These are phyloP conservation scores for Artemisia argyi DNA, from an alignment of 129 eudicot genomes.

Conservation along the genomic window DNA sequence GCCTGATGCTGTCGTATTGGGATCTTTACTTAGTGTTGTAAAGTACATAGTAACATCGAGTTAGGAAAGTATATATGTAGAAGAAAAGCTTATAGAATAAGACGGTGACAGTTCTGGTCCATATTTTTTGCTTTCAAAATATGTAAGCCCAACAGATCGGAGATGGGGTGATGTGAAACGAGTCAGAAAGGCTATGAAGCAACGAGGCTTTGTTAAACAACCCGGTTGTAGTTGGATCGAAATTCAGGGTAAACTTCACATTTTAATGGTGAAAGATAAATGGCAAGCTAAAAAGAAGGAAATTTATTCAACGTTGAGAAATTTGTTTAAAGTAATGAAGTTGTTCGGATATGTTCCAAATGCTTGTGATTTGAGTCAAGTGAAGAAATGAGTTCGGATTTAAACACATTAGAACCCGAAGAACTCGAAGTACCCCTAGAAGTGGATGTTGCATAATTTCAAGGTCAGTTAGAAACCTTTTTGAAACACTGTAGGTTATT, in stretches of 20 bases:
- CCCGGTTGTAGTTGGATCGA: slow-evolving; percentile 50
- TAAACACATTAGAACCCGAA: neutral
- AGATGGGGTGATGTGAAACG: no score
- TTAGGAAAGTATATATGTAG: no score
- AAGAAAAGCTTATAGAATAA: no score
- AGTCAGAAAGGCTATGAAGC: slow-evolving; percentile 16
- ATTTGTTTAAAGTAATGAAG: neutral
- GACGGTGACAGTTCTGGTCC: no score
- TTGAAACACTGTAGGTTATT: neutral
- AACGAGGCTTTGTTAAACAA: slow-evolving; percentile 21
- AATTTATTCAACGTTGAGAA: slow-evolving; percentile 29
- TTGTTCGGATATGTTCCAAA: neutral
- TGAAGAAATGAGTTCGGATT: slow-evolving; percentile 24
- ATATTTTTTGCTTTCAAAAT: no score
- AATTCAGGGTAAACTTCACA: neutral
- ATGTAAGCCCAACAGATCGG: no score
- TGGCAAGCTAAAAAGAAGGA: slow-evolving; percentile 15
- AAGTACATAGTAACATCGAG: no score
- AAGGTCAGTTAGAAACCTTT: no score
- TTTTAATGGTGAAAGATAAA: no score
- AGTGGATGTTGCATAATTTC: slow-evolving; percentile 11
- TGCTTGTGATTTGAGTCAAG: slow-evolving; percentile 27
- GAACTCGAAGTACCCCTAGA: slow-evolving; percentile 14
- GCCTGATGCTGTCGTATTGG: no score
- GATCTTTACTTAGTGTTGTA: no score